A percentile compares a stretch with the other conserved stretches of the same genome.
Evolutionary conservation across 2,329 filamentous ascomycete genomes (phyloP).

Genomic region (Coniochaeta hoffmannii): DNA sequence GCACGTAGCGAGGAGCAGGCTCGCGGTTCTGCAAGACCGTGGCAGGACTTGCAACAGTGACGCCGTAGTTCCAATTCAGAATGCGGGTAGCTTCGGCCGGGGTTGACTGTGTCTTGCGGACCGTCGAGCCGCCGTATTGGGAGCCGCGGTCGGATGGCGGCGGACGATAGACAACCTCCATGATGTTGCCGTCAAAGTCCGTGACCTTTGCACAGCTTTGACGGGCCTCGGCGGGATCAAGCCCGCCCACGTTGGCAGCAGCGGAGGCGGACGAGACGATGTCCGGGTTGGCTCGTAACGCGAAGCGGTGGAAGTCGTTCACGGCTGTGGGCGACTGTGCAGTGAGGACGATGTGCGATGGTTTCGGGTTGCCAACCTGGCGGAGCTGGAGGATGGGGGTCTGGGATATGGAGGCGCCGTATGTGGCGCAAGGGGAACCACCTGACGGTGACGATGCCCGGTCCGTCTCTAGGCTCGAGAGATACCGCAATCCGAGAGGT

Average conservation of each 20-base stretch:
- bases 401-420: conserved; percentile 26
- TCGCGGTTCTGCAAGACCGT: conserved; percentile 11
- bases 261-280: neutral
- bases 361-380: conserved; percentile 31
- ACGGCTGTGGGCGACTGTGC: conserved; percentile 60
- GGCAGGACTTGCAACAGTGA: conserved; percentile 22
- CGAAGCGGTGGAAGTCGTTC: conserved; percentile 63
- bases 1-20: conserved; percentile 4
- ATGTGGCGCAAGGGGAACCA: conserved; percentile 29
- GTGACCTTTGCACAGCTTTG: conserved; percentile 49
- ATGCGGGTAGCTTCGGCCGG: conserved; percentile 34
- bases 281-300: conserved; percentile 51
- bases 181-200: conserved; percentile 77
- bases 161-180: conserved; percentile 64
- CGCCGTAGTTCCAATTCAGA: conserved; percentile 42
- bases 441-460: conserved; percentile 5
- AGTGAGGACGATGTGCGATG: conserved; percentile 55
- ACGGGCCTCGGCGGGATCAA: neutral
- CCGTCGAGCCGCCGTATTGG: conserved; percentile 24
- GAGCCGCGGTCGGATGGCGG: conserved; percentile 25
- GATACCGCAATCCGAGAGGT: conserved; percentile 68
- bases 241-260: neutral
- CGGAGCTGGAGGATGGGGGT: conserved; percentile 38
- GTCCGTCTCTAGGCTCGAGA: conserved; percentile 27
- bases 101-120: conserved; percentile 27